Evolutionary conservation across 2,329 filamentous ascomycete species (phyloP).

Genomic region (Stagonosporopsis cucurbitacearum): DNA sequence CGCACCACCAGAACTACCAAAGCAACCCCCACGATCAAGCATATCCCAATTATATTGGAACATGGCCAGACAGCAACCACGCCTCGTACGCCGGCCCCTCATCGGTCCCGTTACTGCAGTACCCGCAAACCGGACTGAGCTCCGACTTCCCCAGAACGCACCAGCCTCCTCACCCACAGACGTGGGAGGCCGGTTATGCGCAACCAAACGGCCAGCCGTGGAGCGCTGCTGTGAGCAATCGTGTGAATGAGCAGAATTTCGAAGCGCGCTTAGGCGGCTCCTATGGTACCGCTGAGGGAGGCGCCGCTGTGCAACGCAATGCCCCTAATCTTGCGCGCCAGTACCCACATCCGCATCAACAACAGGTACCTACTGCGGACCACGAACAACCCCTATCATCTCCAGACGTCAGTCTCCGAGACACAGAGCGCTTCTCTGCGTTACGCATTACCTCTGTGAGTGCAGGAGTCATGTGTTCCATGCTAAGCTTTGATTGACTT

Average conservation of each 20-base stretch:
- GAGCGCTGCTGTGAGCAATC: slow-evolving; percentile 21
- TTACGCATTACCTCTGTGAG: slow-evolving; percentile 33
- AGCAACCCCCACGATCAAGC: slow-evolving; percentile 29
- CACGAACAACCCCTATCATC: slow-evolving; percentile 19
- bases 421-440: slow-evolving; percentile 26
- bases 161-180: slow-evolving; percentile 21
- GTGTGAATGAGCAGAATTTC: slow-evolving; percentile 16
- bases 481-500: slow-evolving; percentile 30
- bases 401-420: slow-evolving; percentile 18
- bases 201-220: slow-evolving; percentile 29
- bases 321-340: slow-evolving; percentile 23
- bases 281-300: slow-evolving; percentile 29
- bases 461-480: slow-evolving; percentile 18
- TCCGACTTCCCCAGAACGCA: slow-evolving; percentile 33
- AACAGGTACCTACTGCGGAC: slow-evolving; percentile 10
- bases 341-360: slow-evolving; percentile 21
- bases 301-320: slow-evolving; percentile 27
- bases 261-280: slow-evolving; percentile 12
- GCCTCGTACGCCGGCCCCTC: slow-evolving; percentile 35
- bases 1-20: slow-evolving; percentile 37
- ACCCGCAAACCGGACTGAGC: slow-evolving; percentile 29
- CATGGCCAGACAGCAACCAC: slow-evolving; percentile 34
- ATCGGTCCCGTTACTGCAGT: slow-evolving; percentile 34
- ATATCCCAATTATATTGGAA: slow-evolving; percentile 25
- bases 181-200: slow-evolving; percentile 30